Conservation (phyloP, 495 filamentous ascomycete species). For the Thozetella sp. region DNA sequence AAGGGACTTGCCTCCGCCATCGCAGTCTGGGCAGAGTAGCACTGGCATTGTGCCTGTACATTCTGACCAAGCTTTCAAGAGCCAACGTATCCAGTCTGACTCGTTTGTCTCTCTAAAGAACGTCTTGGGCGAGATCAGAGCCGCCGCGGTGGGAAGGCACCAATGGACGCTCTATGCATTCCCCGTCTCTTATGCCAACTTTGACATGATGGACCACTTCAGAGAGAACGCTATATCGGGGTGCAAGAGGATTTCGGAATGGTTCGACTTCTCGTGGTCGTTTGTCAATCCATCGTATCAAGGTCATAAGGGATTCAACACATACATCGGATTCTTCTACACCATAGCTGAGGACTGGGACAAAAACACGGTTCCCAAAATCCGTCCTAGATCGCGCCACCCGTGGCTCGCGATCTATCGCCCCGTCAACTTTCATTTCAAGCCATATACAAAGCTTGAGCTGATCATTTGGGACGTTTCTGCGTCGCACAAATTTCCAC, state of each 20-base stretch:
- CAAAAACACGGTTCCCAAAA: constrained; percentile 13
- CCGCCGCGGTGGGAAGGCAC: neutral
- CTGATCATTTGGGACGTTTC: constrained; percentile 49
- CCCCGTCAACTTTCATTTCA: constrained; percentile 28
- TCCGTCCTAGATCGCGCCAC: constrained; percentile 18
- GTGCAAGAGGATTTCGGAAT: constrained; percentile 32
- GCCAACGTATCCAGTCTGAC: neutral
- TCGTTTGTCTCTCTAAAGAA: neutral
- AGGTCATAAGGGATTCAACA: constrained; percentile 20
- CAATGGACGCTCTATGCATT: constrained; percentile 22
- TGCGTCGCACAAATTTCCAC: constrained; percentile 16
- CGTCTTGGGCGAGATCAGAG: neutral
- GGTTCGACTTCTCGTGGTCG: constrained; percentile 23
- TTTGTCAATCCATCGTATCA: constrained; percentile 11
- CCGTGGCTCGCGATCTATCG: constrained; percentile 44
- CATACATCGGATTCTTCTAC: constrained; percentile 45
- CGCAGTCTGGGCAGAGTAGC: too few species aligned
- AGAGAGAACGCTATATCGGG: constrained; percentile 18
- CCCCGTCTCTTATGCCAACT: constrained; percentile 37
- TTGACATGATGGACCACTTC: constrained; percentile 33
- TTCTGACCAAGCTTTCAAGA: neutral
- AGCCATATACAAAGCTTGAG: constrained; percentile 22
- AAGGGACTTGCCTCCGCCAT: constrained; percentile 1
- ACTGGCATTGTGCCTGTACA: neutral
- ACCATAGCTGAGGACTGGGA: constrained; percentile 38